Conservation (phyloP, 495 filamentous ascomycete species). For the Evernia prunastri region DNA sequence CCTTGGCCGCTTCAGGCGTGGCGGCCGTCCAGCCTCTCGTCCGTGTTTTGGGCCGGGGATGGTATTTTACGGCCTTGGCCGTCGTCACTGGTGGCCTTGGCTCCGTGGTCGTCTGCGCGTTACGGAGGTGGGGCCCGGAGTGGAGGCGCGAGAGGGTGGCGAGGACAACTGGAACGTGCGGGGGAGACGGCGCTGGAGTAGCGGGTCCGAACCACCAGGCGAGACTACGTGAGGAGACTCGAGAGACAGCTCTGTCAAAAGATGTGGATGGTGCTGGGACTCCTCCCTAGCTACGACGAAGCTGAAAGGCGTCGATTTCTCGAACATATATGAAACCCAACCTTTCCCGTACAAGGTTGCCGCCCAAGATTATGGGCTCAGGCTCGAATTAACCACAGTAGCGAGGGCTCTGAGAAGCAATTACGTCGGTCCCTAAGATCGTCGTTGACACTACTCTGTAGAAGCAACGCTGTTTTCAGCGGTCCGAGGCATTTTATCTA, state of each 20-base stretch:
- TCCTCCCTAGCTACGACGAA: background rate
- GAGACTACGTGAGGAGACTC: background rate
- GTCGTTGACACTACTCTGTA: too few relatives aligned
- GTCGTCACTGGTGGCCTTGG: slow-evolving; percentile 7
- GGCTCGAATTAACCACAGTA: background rate
- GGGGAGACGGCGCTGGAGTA: background rate
- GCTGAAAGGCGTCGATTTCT: background rate
- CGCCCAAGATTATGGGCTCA: background rate
- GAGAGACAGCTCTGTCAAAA: background rate
- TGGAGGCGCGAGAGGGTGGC: slow-evolving; percentile 17
- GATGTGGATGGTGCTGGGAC: background rate
- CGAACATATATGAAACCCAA: too few relatives aligned
- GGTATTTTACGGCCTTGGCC: slow-evolving; percentile 33
- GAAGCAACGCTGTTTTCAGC: too few relatives aligned
- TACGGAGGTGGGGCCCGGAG: slow-evolving; percentile 11
- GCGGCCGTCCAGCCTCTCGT: slow-evolving; percentile 32
- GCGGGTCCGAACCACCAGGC: background rate
- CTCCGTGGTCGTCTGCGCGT: background rate
- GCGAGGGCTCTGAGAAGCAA: background rate
- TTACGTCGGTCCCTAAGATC: background rate
- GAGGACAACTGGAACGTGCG: background rate
- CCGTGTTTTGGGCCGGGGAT: slow-evolving; percentile 30
- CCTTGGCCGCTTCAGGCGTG: slow-evolving; percentile 30
- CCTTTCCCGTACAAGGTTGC: background rate
- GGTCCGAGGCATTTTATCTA: too few relatives aligned